Conservation (phyloP, 305 asterid species). For the Fraxinus xanthoxyloides region DNA sequence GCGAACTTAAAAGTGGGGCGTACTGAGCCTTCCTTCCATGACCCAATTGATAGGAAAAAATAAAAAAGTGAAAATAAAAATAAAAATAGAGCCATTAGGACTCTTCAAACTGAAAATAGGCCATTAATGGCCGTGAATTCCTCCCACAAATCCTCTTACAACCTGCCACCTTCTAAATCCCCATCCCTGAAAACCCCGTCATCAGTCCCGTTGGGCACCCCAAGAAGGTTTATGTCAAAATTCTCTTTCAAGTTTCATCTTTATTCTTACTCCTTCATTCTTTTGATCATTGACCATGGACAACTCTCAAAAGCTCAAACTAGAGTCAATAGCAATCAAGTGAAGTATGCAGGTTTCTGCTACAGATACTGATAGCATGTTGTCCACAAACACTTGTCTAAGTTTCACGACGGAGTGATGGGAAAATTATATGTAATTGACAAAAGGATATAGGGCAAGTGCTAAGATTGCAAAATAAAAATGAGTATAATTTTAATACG, state of each 20-base stretch:
- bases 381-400: not conserved
- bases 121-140: not conserved
- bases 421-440: not conserved
- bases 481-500: not conserved
- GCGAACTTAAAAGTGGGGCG: not conserved
- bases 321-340: not conserved
- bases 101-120: not conserved
- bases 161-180: not conserved
- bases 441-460: not conserved
- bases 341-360: not conserved
- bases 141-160: not conserved
- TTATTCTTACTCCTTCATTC: not conserved
- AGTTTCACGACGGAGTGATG: not conserved
- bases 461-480: not conserved
- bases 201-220: not conserved
- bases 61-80: too few relatives aligned
- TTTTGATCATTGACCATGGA: not conserved
- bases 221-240: not conserved
- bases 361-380: not conserved
- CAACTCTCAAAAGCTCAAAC: not conserved
- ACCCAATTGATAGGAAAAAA: too few relatives aligned
- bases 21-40: not conserved
- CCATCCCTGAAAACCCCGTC: not conserved
- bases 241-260: not conserved
- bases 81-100: not conserved